Percentiles rank a stretch among this genome's conserved stretches.
phyloP scores from a whole-genome alignment of 257 asterid genomes.

The Parsonsia alboflavescens region DNA sequence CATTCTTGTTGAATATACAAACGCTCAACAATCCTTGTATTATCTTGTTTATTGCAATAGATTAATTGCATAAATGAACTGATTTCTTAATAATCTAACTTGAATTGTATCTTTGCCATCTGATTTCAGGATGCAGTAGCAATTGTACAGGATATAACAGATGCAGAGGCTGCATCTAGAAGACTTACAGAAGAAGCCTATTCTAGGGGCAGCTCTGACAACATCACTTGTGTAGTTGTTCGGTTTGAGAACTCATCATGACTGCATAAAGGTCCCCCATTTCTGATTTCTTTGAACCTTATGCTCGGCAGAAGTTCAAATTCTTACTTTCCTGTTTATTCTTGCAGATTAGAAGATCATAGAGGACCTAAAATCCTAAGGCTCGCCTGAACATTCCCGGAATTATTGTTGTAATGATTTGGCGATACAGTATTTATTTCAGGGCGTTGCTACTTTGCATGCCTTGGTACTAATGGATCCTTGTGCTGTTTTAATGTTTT shows the following conservation, averaged over 20 bases:
- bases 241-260: slow-evolving; percentile 44
- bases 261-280: slow-evolving; percentile 12
- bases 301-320: not conserved
- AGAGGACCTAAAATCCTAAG: not conserved
- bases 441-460: not conserved
- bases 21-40: not conserved
- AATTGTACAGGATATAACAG: slow-evolving; percentile 52
- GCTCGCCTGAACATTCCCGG: not conserved
- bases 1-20: not conserved
- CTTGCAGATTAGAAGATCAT: slow-evolving; percentile 8
- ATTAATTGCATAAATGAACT: not conserved
- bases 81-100: not conserved
- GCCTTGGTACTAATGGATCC: not conserved
- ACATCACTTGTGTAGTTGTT: slow-evolving; percentile 70
- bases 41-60: not conserved
- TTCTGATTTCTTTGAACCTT: not conserved
- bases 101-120: not conserved
- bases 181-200: slow-evolving; percentile 64
- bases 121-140: slow-evolving; percentile 58
- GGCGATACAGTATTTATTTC: not conserved
- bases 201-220: slow-evolving; percentile 64
- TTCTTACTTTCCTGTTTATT: not conserved
- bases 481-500: not conserved
- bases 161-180: slow-evolving; percentile 64
- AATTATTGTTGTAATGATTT: not conserved